A percentile compares a stretch with the other conserved stretches of the same genome.
These are phyloP conservation scores for Yamadazyma endophytica DNA, from an alignment of 805 yeast genomes.

Conservation along the genomic window DNA sequence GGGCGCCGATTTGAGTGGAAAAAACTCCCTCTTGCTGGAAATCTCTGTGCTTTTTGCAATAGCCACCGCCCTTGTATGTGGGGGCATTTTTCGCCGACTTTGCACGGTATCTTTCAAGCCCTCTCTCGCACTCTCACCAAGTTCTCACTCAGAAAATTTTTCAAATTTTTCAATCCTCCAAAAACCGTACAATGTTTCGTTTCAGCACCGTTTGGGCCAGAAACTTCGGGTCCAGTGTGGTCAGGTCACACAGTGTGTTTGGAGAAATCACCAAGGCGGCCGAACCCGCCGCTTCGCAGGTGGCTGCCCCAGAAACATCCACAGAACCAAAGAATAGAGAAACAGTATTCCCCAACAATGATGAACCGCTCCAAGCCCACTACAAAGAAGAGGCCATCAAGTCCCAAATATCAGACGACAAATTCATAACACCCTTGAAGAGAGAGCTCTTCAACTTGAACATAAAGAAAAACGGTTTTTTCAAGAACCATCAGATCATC, in stretches of 20 bases:
- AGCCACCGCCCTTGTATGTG: too few species aligned
- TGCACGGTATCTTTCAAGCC: too few species aligned
- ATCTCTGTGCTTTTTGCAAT: too few species aligned
- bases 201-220: too few species aligned
- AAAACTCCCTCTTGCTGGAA: too few species aligned
- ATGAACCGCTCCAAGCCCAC: constrained; percentile 43
- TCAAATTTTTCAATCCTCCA: too few species aligned
- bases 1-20: too few species aligned
- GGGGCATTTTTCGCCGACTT: too few species aligned
- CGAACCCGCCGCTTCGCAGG: constrained; percentile 4
- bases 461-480: constrained; percentile 62
- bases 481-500: constrained; percentile 56
- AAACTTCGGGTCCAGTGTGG: too few species aligned
- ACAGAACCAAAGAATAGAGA: constrained; percentile 8
- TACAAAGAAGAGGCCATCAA: constrained; percentile 40
- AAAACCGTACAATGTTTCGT: too few species aligned
- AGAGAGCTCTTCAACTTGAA: constrained; percentile 57
- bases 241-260: constrained; percentile 17
- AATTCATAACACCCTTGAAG: constrained; percentile 69
- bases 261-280: constrained; percentile 28
- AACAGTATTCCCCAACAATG: constrained; percentile 26
- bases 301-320: constrained; percentile 11
- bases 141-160: too few species aligned
- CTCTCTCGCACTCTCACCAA: too few species aligned
- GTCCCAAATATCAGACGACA: constrained; percentile 47